phyloP scores from a whole-genome alignment of 257 asterid species.

The Coffea canephora region DNA sequence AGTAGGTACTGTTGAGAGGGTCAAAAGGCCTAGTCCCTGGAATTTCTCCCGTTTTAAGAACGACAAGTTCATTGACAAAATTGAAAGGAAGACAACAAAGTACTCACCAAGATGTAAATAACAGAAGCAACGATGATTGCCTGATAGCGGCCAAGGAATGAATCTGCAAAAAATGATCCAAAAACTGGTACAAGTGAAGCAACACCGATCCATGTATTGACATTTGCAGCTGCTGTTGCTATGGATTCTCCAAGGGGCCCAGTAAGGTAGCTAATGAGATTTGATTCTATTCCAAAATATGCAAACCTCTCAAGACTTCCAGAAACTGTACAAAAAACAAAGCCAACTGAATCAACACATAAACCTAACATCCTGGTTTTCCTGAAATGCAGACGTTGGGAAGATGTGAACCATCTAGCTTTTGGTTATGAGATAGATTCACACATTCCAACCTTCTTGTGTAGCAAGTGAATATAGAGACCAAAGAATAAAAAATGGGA shows the following conservation, averaged over 20 bases:
- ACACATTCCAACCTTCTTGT: too few relatives aligned
- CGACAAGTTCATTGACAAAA: too few relatives aligned
- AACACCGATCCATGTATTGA: not conserved
- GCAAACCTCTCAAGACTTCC: not conserved
- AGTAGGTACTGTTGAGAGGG: slow-evolving; percentile 28
- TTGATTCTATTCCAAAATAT: not conserved
- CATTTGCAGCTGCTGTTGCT: not conserved
- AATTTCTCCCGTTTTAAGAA: too few relatives aligned
- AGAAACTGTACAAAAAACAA: not conserved
- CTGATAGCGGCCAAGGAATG: not conserved
- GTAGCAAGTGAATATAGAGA: too few relatives aligned
- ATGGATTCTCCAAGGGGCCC: not conserved
- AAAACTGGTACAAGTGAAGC: not conserved
- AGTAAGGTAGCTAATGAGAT: not conserved
- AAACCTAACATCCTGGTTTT: too few relatives aligned
- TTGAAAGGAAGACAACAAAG: too few relatives aligned
- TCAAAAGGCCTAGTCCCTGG: slow-evolving; percentile 34
- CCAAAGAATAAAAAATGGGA: too few relatives aligned
- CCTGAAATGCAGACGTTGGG: too few relatives aligned
- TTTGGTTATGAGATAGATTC: too few relatives aligned
- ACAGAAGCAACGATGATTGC: not conserved
- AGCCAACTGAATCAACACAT: not conserved
- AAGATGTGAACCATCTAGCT: too few relatives aligned
- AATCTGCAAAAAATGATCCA: not conserved
- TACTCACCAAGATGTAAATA: not conserved